Percentiles rank a stretch among this genome's conserved stretches.
phyloP scores from a whole-genome alignment of 306 rosid genomes.

The Pterocarpus santalinus region DNA sequence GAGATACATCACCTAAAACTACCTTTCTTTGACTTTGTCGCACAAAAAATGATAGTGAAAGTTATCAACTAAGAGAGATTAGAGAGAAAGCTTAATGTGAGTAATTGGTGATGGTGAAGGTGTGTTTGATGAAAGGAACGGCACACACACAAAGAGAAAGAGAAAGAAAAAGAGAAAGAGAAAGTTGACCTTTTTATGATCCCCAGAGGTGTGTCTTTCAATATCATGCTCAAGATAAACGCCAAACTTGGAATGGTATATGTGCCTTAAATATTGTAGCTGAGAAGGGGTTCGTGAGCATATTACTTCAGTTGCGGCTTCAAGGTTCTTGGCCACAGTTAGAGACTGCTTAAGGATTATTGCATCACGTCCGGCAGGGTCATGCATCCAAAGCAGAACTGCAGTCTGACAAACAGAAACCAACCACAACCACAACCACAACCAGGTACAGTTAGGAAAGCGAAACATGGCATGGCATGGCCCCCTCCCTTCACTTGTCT shows the following conservation, averaged over 20 bases:
- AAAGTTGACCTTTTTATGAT: constrained; percentile 67
- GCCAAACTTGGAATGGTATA: constrained; percentile 63
- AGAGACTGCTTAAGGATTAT: constrained; percentile 56
- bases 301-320: constrained; percentile 79
- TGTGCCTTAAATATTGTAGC: constrained; percentile 74
- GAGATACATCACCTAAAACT: neutral
- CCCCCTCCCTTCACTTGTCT: too few relatives aligned
- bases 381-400: constrained; percentile 80
- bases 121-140: constrained; percentile 2
- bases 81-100: neutral
- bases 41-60: constrained; percentile 13
- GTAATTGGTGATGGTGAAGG: neutral
- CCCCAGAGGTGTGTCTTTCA: constrained; percentile 60
- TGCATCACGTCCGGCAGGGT: constrained; percentile 84
- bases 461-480: too few relatives aligned
- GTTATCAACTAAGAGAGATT: neutral
- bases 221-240: constrained; percentile 66
- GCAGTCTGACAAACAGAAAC: constrained; percentile 59
- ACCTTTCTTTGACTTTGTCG: neutral
- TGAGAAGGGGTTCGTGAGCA: constrained; percentile 84
- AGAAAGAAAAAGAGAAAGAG: neutral
- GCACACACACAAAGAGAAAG: neutral
- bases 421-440: constrained; percentile 34
- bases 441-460: neutral
- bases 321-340: constrained; percentile 44